These are phyloP conservation scores for Rusavskia elegans DNA, from an alignment of 495 filamentous ascomycete genomes.

Conservation along the genomic window DNA sequence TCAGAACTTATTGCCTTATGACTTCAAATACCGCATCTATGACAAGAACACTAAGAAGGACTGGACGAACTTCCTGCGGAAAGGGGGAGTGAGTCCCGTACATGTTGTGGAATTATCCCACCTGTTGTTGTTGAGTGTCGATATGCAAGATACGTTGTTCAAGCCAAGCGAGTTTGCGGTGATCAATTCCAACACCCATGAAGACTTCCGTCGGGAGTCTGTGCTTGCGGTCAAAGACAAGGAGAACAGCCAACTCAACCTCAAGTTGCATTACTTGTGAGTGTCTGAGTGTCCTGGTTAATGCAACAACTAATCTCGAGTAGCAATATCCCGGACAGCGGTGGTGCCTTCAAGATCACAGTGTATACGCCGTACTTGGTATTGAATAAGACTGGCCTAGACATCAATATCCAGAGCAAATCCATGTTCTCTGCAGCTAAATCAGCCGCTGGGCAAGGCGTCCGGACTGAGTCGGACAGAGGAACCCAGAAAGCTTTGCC, in stretches of 20 bases:
- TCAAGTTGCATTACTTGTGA: slow-evolving; percentile 77
- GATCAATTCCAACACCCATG: slow-evolving; percentile 77
- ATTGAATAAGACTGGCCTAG: slow-evolving; percentile 84
- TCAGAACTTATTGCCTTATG: slow-evolving; percentile 87
- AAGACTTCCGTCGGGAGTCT: slow-evolving; percentile 76
- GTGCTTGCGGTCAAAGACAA: slow-evolving; percentile 69
- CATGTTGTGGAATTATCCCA: slow-evolving; percentile 95
- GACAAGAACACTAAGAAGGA: slow-evolving; percentile 96
- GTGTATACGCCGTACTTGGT: slow-evolving; percentile 88
- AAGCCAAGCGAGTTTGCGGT: slow-evolving; percentile 91
- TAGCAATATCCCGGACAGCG: slow-evolving; percentile 71
- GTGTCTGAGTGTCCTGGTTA: background rate
- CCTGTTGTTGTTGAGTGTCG: slow-evolving; percentile 75
- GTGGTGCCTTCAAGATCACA: slow-evolving; percentile 89
- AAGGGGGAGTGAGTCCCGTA: slow-evolving; percentile 89
- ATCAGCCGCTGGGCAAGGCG: slow-evolving; percentile 62
- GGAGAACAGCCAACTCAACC: slow-evolving; percentile 55
- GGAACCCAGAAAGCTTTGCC: slow-evolving; percentile 56
- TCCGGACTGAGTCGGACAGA: slow-evolving; percentile 33
- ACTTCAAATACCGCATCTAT: slow-evolving; percentile 98
- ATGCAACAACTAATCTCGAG: background rate
- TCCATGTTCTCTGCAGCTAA: slow-evolving; percentile 66
- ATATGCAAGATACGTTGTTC: slow-evolving; percentile 92
- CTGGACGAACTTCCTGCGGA: slow-evolving; percentile 95
- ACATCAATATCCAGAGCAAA: slow-evolving; percentile 81